These are phyloP conservation scores for Monascus ruber DNA, from an alignment of 2,329 filamentous ascomycete species.

Conservation along the genomic window DNA sequence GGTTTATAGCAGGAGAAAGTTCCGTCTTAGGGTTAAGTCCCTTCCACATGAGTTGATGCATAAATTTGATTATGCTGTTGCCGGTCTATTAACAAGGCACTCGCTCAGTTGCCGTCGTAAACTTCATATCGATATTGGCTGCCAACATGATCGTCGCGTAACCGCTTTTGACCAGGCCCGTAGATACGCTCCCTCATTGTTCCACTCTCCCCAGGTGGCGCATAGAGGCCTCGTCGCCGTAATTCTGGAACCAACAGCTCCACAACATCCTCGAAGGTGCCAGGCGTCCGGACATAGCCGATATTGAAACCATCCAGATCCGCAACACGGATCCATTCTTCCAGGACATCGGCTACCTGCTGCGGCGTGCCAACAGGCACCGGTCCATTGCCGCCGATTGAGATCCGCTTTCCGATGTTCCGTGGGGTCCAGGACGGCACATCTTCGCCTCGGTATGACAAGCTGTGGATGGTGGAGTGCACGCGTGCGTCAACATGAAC, in stretches of 20 bases:
- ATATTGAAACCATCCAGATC: conserved; percentile 33
- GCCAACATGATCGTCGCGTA: no score
- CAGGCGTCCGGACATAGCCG: conserved; percentile 39
- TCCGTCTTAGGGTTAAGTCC: no score
- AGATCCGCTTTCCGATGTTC: conserved; percentile 34
- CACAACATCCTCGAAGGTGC: conserved; percentile 42
- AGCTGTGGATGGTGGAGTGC: conserved; percentile 38
- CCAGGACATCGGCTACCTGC: conserved; percentile 38
- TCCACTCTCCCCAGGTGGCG: no score
- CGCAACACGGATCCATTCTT: conserved; percentile 35
- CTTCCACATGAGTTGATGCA: no score
- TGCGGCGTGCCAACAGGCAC: conserved; percentile 36
- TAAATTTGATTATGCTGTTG: no score
- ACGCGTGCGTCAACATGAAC: conserved; percentile 44
- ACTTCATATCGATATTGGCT: conserved; percentile 10
- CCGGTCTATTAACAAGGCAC: no score
- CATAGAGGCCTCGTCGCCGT: conserved; percentile 30
- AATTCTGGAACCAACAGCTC: conserved; percentile 40
- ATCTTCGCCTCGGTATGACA: conserved; percentile 40
- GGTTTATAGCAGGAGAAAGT: no score
- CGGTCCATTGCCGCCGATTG: conserved; percentile 40
- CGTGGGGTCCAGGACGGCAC: conserved; percentile 36
- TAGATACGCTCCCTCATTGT: no score
- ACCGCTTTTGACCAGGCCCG: no score
- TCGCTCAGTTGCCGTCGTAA: no score